These are phyloP conservation scores for Penstemon davidsonii DNA, from an alignment of 257 asterid species.

Conservation along the genomic window DNA sequence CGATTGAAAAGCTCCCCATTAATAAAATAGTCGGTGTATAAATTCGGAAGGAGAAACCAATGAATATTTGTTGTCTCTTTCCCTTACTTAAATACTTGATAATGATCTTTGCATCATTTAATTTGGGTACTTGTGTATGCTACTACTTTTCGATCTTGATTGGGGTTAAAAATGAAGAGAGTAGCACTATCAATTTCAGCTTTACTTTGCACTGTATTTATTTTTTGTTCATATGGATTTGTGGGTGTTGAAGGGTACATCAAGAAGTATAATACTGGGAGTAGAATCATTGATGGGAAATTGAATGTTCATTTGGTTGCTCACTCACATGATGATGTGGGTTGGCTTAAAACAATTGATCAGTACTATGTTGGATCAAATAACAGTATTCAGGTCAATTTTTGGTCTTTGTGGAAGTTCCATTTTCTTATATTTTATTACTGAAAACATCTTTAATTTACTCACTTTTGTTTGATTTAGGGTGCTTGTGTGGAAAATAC, in stretches of 20 bases:
- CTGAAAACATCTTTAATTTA: background rate
- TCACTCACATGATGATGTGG: slow-evolving; percentile 91
- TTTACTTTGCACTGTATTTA: slow-evolving; percentile 33
- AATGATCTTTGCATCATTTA: background rate
- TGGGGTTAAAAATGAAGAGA: slow-evolving; percentile 37
- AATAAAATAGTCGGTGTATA: slow-evolving; percentile 28
- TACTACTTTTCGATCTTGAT: background rate
- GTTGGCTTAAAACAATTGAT: slow-evolving; percentile 90
- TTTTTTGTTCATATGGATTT: slow-evolving; percentile 34
- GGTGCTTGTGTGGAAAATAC: slow-evolving; percentile 83
- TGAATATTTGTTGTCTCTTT: slow-evolving; percentile 16
- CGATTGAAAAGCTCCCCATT: background rate
- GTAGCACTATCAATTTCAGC: slow-evolving; percentile 26
- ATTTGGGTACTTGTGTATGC: background rate
- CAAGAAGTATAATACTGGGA: slow-evolving; percentile 50
- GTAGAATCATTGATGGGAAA: slow-evolving; percentile 64
- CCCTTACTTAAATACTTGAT: background rate
- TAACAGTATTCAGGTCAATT: slow-evolving; percentile 67
- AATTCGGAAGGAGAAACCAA: slow-evolving; percentile 18
- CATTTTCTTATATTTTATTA: background rate
- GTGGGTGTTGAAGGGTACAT: slow-evolving; percentile 41
- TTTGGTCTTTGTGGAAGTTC: background rate
- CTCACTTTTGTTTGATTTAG: slow-evolving; percentile 38
- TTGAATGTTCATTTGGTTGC: slow-evolving; percentile 91
- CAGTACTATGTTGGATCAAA: slow-evolving; percentile 93